Evolutionary conservation across 2,329 filamentous ascomycete genomes (phyloP), one percentile per base, ranked within the genome.

Genomic region (Aspergillus carbonarius): DNA sequence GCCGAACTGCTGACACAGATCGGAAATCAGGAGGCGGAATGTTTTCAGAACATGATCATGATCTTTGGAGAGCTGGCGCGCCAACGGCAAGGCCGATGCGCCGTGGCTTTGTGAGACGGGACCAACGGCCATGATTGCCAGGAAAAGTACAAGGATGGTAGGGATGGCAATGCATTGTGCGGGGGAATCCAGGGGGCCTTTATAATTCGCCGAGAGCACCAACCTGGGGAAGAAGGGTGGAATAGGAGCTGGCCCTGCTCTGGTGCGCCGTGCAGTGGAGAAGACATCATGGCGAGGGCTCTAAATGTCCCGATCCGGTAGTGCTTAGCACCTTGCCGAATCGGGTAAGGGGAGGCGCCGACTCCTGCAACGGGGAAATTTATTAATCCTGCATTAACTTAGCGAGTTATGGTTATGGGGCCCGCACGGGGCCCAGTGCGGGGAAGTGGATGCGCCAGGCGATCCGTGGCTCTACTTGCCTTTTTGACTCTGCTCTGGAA

Each of bases 1-100:
- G 61, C 84, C 84, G 72, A 88, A 90, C 63, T 90, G 87, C 69
- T 90, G 82, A 66, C 86, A 89, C 3, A 90, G 74, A 68, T 90
- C 88, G 46, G 87, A 85, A 59, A 90, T 86, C 30, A 90, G 74
- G 51, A 83, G 76, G 55, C 87, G 79, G 68, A 88, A 88, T 5
- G 83, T 83, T 64, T 80, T 81, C 52, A 89, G 72, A 1, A 87
- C 83, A 18, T 82, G 69, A 50, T 85, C 80, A 63, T 79, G 68
- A 20, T 71, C 64, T 55, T 68, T 64, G 23, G 64, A 65, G 7
- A 68, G 55, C 48, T 64, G 62, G 42, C 61, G 63, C 15, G 67
- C 58, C 52, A 68, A 50, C 35, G 66, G 60, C 44, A 66, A 20
- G 18, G 66, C 62, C 6, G 65, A 66, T 4, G 58, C 48, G 50